Percentiles rank a stretch among this genome's conserved stretches.
Conservation (phyloP, 148 eudicot species). For the Chenopodium album region DNA sequence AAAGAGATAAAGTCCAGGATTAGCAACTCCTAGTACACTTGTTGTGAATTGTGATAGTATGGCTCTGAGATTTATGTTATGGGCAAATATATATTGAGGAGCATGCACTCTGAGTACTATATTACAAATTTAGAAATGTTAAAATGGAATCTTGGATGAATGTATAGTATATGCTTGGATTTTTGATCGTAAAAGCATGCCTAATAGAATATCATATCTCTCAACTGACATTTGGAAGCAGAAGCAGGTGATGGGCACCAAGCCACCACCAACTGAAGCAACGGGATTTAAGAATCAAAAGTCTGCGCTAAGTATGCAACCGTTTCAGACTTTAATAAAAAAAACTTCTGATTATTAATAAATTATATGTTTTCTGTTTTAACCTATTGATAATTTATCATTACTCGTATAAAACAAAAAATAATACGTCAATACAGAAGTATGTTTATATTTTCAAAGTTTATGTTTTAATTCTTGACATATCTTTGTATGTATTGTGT, state of each 20-base stretch:
- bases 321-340: background rate
- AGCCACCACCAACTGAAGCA: background rate
- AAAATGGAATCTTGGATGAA: background rate
- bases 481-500: too few relatives aligned
- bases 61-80: background rate
- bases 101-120: background rate
- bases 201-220: background rate
- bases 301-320: too few relatives aligned
- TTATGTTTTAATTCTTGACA: too few relatives aligned
- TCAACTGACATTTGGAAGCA: background rate
- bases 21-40: background rate
- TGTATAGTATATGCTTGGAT: background rate
- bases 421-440: too few relatives aligned
- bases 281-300: background rate
- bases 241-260: conserved; percentile 13
- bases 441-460: too few relatives aligned
- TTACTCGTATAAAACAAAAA: too few relatives aligned
- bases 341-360: background rate
- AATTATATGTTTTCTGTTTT: too few relatives aligned
- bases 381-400: too few relatives aligned
- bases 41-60: background rate
- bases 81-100: background rate
- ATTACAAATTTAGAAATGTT: background rate
- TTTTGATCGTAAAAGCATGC: background rate
- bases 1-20: background rate